A percentile compares a stretch with the other conserved stretches of the same genome.
These are phyloP conservation scores for Tolypocladium nubicola DNA, from an alignment of 2,329 filamentous ascomycete species.

Conservation along the genomic window DNA sequence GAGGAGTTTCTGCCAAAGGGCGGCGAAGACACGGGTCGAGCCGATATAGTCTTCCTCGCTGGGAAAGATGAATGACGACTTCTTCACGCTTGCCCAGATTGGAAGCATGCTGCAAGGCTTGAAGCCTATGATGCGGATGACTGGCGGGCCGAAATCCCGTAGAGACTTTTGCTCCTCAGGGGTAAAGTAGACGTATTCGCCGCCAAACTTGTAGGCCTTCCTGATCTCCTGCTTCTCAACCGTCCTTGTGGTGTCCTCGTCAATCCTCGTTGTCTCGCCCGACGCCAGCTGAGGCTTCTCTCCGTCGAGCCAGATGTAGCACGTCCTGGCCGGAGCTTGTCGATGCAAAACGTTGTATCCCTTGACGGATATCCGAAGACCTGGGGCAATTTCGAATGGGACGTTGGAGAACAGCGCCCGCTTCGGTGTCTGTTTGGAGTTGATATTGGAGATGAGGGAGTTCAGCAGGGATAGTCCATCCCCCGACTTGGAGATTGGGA, in stretches of 20 bases:
- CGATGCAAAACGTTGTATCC: slow-evolving; percentile 84
- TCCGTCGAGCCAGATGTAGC: slow-evolving; percentile 81
- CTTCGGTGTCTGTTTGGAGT: slow-evolving; percentile 79
- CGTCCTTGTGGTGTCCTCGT: slow-evolving; percentile 65
- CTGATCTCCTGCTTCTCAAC: slow-evolving; percentile 75
- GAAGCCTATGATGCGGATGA: slow-evolving; percentile 88
- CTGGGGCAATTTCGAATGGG: slow-evolving; percentile 78
- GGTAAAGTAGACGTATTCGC: slow-evolving; percentile 77
- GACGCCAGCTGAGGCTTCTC: slow-evolving; percentile 73
- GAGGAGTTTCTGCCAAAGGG: slow-evolving; percentile 78
- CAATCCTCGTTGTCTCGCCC: slow-evolving; percentile 62
- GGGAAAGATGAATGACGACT: slow-evolving; percentile 87
- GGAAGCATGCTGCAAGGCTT: slow-evolving; percentile 68
- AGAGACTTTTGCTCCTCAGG: slow-evolving; percentile 73
- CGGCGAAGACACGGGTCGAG: slow-evolving; percentile 85
- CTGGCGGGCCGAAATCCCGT: slow-evolving; percentile 68
- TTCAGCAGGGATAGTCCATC: slow-evolving; percentile 72
- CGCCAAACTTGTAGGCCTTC: slow-evolving; percentile 94
- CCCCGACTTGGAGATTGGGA: slow-evolving; percentile 55
- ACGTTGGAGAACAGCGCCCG: slow-evolving; percentile 78
- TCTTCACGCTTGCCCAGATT: slow-evolving; percentile 75
- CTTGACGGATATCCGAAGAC: slow-evolving; percentile 79
- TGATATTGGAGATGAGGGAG: slow-evolving; percentile 77
- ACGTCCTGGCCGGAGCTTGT: slow-evolving; percentile 70
- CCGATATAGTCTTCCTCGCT: slow-evolving; percentile 84